Evolutionary conservation across 1,284 basidiomycete species (phyloP).

Genomic region (Ceratobasidium sp.): DNA sequence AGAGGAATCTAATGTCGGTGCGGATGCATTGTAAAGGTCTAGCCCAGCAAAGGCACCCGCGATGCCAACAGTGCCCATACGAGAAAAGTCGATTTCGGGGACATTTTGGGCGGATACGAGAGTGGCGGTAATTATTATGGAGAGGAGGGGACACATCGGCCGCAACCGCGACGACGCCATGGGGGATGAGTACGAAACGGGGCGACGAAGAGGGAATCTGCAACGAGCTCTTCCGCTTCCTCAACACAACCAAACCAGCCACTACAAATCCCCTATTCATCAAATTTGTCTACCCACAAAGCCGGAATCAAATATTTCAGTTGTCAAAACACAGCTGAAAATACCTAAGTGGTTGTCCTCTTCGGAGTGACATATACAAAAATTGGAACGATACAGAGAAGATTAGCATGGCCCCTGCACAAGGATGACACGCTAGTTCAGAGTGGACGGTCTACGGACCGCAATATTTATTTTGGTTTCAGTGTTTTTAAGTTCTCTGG

Average conservation of each 20-base stretch:
- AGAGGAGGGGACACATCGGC: slow-evolving; percentile 32
- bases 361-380: slow-evolving; percentile 33
- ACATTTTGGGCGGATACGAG: slow-evolving; percentile 50
- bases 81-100: slow-evolving; percentile 87
- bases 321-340: neutral
- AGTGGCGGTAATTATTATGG: slow-evolving; percentile 24
- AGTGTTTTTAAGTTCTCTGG: neutral
- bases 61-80: slow-evolving; percentile 89
- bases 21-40: slow-evolving; percentile 65
- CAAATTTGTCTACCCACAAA: slow-evolving; percentile 19
- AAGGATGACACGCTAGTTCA: slow-evolving; percentile 41
- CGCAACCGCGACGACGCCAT: slow-evolving; percentile 37
- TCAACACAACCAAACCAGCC: slow-evolving; percentile 25
- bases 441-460: slow-evolving; percentile 42
- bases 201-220: slow-evolving; percentile 7
- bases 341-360: neutral
- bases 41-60: slow-evolving; percentile 88
- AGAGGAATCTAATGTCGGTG: slow-evolving; percentile 68
- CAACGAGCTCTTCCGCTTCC: neutral
- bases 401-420: slow-evolving; percentile 35
- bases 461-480: slow-evolving; percentile 30
- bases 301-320: slow-evolving; percentile 26
- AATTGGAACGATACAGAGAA: slow-evolving; percentile 29
- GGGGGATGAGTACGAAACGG: neutral
- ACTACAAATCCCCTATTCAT: slow-evolving; percentile 2